Percentiles rank a stretch among this genome's conserved stretches.
These are phyloP conservation scores for Anastatica hierochuntica DNA, from an alignment of 345 rosid genomes.

Conservation along the genomic window DNA sequence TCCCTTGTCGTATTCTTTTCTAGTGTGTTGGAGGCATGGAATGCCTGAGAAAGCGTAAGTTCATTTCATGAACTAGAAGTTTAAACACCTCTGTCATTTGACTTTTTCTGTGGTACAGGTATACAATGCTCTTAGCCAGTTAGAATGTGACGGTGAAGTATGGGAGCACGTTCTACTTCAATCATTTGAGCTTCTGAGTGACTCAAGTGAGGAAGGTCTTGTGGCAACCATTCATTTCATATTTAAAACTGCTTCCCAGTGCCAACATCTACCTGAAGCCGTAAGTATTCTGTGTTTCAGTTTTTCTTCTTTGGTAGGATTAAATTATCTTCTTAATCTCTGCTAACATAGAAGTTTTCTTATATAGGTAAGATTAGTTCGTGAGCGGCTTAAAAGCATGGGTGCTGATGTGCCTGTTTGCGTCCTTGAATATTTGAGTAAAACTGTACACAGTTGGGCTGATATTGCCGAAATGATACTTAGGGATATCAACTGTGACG, in stretches of 20 bases:
- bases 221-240: constrained; percentile 74
- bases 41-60: not conserved
- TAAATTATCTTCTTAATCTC: not conserved
- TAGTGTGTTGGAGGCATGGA: constrained; percentile 6
- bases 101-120: constrained; percentile 43
- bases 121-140: constrained; percentile 75
- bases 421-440: constrained; percentile 78
- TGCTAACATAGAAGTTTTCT: constrained; percentile 12
- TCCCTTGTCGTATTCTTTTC: not conserved
- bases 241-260: constrained; percentile 80
- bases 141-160: constrained; percentile 76
- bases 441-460: constrained; percentile 80
- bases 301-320: not conserved
- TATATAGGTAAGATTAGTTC: constrained; percentile 75
- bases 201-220: constrained; percentile 69
- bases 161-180: constrained; percentile 72
- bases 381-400: constrained; percentile 66
- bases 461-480: constrained; percentile 77
- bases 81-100: constrained; percentile 2
- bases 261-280: constrained; percentile 87
- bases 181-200: constrained; percentile 59
- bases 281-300: constrained; percentile 36
- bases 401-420: constrained; percentile 72
- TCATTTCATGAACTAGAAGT: not conserved
- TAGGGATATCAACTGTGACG: constrained; percentile 73